Evolutionary conservation across 805 yeast genomes (phyloP), one percentile per base, ranked within the genome.

Genomic region (Lipomyces yamadae): DNA sequence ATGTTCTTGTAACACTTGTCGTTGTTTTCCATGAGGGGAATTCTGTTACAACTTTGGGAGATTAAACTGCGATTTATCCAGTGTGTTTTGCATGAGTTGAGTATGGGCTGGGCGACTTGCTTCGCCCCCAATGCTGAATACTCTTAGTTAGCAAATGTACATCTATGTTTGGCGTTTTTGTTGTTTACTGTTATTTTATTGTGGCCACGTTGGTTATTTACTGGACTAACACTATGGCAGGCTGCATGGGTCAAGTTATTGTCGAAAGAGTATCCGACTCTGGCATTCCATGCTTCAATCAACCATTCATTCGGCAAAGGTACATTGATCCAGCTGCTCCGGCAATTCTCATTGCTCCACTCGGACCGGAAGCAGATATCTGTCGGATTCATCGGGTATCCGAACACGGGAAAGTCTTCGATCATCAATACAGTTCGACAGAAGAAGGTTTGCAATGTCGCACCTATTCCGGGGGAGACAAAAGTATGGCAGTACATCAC

Each of bases 41-140:
- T 89, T 89, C 98, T 93, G 98, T 94, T 93, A 94, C 94, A 86
- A 88, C 96, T 87, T 90, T 93, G 98, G 98, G 84, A 93, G 87
- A 93, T 77, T 73, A 85, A 91, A 81, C 79, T 79, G 81, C 77
- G 81, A 61, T 34, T 64, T 74, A 77, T 74, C 69, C 67, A 72
- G 82, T 83, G 88, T 84, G 66, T 58, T 81, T 83, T 86, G 89
- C 85, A 84, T 84, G 97, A 91, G 97, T 92, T 91, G 97, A 91
- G 85, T 81, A 78, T 79, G 72, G 78, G 73, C 67, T 68, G 67
- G 66, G 72, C 67, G 75, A 66, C 42, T 62, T 72, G 55, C 62
- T 67, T 80, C 54, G 56, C 66, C 71, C 70, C 71, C 56, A 68
- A 50, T 67, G 63, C 62, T 57, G 62, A 56, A 77, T 81, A 80